phyloP scores from a whole-genome alignment of 2,329 filamentous ascomycete species.

The Nannizzia gypsea region DNA sequence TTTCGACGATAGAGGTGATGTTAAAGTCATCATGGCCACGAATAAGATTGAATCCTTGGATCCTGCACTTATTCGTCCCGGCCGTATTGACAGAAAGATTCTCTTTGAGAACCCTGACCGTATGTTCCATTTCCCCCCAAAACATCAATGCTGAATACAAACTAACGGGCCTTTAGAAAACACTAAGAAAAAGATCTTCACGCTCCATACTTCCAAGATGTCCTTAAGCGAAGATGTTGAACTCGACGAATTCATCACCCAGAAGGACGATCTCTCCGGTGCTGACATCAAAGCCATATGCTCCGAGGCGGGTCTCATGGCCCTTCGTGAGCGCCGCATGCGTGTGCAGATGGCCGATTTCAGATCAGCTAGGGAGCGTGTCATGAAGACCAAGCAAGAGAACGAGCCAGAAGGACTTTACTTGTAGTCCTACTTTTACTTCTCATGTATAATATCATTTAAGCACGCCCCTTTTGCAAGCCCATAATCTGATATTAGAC shows the following conservation, averaged over 20 bases:
- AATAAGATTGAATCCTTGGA: conserved; percentile 99
- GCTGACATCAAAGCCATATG: conserved; percentile 99
- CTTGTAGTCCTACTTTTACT: conserved; percentile 50
- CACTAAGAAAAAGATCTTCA: conserved; percentile 96
- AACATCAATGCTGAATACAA: neutral
- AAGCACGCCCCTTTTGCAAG: neutral
- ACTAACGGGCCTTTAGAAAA: conserved; percentile 46
- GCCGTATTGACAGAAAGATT: conserved; percentile 98
- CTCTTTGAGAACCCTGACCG: conserved; percentile 61
- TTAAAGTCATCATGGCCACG: conserved; percentile 99
- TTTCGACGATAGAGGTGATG: conserved; percentile 95
- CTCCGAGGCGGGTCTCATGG: conserved; percentile 90
- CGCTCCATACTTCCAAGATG: conserved; percentile 97
- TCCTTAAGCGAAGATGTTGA: conserved; percentile 93
- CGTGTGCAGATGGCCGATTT: conserved; percentile 99
- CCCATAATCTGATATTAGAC: neutral
- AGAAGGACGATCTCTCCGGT: conserved; percentile 94
- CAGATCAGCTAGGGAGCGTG: conserved; percentile 78
- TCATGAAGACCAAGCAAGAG: conserved; percentile 97
- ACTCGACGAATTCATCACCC: conserved; percentile 92
- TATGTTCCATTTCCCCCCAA: conserved; percentile 28
- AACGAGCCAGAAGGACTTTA: conserved; percentile 97
- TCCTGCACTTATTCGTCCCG: conserved; percentile 87
- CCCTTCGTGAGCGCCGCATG: conserved; percentile 89
- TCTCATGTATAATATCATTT: conserved; percentile 2